Evolutionary conservation across 768 basidiomycete genomes (phyloP), one percentile per base, ranked within the genome.

Genomic region (Trametes gibbosa): DNA sequence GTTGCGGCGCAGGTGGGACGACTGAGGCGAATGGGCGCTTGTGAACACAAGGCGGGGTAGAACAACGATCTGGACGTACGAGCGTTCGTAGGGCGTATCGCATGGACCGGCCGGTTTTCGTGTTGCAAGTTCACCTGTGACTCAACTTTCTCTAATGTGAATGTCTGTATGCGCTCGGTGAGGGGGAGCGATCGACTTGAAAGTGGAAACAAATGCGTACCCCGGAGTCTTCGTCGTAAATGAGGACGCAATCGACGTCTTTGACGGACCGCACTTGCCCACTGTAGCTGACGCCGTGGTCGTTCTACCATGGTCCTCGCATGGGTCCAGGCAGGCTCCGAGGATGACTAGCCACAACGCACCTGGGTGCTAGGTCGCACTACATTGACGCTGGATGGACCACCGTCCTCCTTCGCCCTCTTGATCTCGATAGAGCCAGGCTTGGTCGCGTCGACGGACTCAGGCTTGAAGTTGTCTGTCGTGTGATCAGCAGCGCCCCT

Each of bases 381-480:
- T 13, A 91, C 80, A 4, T 72, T 73, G 50, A 90, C 78, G 27
- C 66, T 77, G 9, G 79, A 82, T 4, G 54, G 29, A 1, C 61
- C 56, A 5, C n/a, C 58, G 13, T 72, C 73, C 23, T 85, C 85
- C 61, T 76, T 76, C 7, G 77, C 77, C 61, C 78, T 79, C 66
- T 76, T 82, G 43, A 87, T 79, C 52, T 87, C 82, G 34, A 92
- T 79, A 27, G 79, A 79, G 17, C 89, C 90, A 35, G 86, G 80
- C 63, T 81, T 86, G 2, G 80, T 76, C 23, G 77, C 63, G 67
- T 92, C 89, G 43, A 92, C 78, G 5, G 87, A 84, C 52, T 81
- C 78, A 2, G 92, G 89, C 69, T 84, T 89, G 73, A 90, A 90
- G 64, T 86, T 85, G 66, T 90, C 91, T 93, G 66, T 14, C 29